Percentiles rank a stretch among this genome's conserved stretches.
Conservation (phyloP, 1,284 basidiomycete genomes). For the Phylloboletellus chloephorus region DNA sequence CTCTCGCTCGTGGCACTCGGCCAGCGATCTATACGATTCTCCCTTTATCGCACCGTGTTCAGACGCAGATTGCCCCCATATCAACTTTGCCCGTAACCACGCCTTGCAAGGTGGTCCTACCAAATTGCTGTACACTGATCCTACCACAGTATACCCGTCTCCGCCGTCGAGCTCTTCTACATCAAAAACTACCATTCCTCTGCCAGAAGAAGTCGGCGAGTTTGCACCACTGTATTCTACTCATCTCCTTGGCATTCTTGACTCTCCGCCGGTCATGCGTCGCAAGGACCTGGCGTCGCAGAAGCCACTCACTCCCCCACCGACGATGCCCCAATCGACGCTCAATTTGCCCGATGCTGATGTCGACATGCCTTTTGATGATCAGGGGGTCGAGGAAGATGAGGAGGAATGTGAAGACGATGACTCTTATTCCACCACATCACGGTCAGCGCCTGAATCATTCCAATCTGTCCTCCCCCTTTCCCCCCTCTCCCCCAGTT, state of each 20-base stretch:
- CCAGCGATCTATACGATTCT: conserved; percentile 22
- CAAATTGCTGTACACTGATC: conserved; percentile 20
- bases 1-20: conserved; percentile 18
- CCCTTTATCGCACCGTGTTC: conserved; percentile 18
- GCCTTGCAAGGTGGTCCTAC: conserved; percentile 6
- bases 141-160: conserved; percentile 31
- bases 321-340: conserved; percentile 36
- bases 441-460: conserved; percentile 16
- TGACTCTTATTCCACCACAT: conserved; percentile 15
- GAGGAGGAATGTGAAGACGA: conserved; percentile 23
- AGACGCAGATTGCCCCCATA: conserved; percentile 13
- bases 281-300: conserved; percentile 27
- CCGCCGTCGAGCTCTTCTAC: conserved; percentile 36
- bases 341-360: conserved; percentile 34
- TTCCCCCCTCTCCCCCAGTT: conserved; percentile 36
- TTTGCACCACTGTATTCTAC: conserved; percentile 18
- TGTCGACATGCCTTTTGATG: conserved; percentile 13
- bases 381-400: conserved; percentile 11
- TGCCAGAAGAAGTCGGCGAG: conserved; percentile 28
- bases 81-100: conserved; percentile 18
- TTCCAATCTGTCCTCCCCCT: conserved; percentile 22
- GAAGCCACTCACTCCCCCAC: conserved; percentile 39
- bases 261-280: conserved; percentile 33
- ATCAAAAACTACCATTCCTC: conserved; percentile 34
- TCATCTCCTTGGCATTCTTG: conserved; percentile 28